Evolutionary conservation across 352 stramenopile genomes (phyloP), one percentile per base, ranked within the genome.

Genomic region (Globisporangium spiculum): DNA sequence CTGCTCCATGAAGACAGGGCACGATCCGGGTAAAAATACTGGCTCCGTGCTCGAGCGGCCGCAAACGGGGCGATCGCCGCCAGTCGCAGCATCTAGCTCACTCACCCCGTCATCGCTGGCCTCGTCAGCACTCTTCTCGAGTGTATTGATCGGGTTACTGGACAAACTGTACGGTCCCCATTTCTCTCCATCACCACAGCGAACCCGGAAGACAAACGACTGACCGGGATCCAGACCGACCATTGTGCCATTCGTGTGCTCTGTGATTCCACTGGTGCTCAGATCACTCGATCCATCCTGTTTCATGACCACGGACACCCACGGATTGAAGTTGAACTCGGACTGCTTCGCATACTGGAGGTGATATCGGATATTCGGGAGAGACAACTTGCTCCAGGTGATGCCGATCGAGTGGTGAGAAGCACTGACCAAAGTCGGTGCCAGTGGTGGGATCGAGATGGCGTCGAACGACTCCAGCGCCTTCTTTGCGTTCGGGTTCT

Each of bases 161-260:
- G 84, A 86, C 54, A 89, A 56, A 63, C 84, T 92, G 61, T 89
- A 92, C 4, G 81, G 79, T 1, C 84, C 83, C 84, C 84, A 92
- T 14, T 69, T 78, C n/a, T 85, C 70, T 6, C 73, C 74, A 55
- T 78, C 72, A 7, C 83, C 81, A 55, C 81, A 92, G 46, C 84
- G 84, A 24, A 92, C 78, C 1, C 84, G 83, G 55, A 92, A 90
- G 4, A 90, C 78, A 30, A 89, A 69, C 32, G 76, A 74, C 56
- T 91, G 72, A 9, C 70, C 72, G 0, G 81, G 79, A 24, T 88
- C 80, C 18, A 92, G 73, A 0, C 83, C 83, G 44, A 89, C 81
- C 70, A 92, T 79, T 5, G 81, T 90, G 3, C 84, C 84, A 41
- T 85, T 89, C 18, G 79, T 90, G 26, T 88, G 67, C 22, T 75